Conservation (phyloP, 345 rosid genomes). For the Salix brachista region DNA sequence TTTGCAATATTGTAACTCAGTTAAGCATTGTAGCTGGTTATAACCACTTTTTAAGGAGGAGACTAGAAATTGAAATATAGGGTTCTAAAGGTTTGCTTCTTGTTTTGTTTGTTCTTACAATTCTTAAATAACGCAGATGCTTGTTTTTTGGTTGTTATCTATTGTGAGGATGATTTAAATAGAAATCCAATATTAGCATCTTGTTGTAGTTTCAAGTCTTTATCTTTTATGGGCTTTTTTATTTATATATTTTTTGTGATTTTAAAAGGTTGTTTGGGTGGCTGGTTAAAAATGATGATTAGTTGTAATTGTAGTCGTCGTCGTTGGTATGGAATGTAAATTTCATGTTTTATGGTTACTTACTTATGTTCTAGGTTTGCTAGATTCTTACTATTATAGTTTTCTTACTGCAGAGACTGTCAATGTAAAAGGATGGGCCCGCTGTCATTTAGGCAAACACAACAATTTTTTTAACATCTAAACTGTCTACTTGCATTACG, state of each 20-base stretch:
- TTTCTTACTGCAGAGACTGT: conserved; percentile 40
- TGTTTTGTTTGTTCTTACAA: conserved; percentile 4
- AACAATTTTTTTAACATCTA: conserved; percentile 39
- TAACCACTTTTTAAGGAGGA: conserved; percentile 36
- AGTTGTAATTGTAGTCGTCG: conserved; percentile 13
- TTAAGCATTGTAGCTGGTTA: conserved; percentile 57
- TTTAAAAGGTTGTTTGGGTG: conserved; percentile 9
- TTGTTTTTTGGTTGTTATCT: conserved; percentile 12
- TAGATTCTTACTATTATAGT: conserved; percentile 41
- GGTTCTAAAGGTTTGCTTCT: conserved; percentile 5
- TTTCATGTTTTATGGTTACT: conserved; percentile 25
- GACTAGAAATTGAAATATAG: conserved; percentile 5
- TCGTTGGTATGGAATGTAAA: conserved; percentile 36
- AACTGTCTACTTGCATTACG: conserved; percentile 27
- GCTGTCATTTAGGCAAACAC: conserved; percentile 33
- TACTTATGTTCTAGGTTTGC: conserved; percentile 43
- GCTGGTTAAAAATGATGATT: conserved; percentile 31
- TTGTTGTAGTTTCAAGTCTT: not conserved
- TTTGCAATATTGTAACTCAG: conserved; percentile 36
- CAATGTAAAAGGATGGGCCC: conserved; percentile 16
- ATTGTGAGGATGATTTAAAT: not conserved
- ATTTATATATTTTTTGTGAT: not conserved
- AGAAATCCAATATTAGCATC: not conserved
- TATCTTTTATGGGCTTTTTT: not conserved
- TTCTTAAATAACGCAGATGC: conserved; percentile 22